A percentile compares a stretch with the other conserved stretches of the same genome.
Evolutionary conservation across 495 filamentous ascomycete species (phyloP).

Genomic region (Lineolata rhizophorae): DNA sequence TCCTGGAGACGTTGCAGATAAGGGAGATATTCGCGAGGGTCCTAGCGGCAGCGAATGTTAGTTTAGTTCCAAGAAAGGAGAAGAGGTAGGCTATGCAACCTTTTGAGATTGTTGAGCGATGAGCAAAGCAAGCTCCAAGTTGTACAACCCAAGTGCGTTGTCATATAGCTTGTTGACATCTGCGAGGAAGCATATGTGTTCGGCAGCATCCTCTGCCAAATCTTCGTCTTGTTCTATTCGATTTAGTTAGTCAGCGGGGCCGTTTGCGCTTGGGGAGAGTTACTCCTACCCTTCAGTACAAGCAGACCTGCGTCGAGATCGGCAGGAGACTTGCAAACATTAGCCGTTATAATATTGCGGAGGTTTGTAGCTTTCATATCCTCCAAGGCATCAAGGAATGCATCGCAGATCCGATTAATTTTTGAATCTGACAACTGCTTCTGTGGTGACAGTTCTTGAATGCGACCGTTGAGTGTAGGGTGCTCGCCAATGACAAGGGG

Average conservation of each 20-base stretch:
- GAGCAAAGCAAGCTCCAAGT: conserved; percentile 70
- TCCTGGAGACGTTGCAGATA: conserved; percentile 74
- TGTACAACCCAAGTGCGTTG: conserved; percentile 70
- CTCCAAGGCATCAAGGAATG: conserved; percentile 46
- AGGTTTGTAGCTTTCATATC: conserved; percentile 43
- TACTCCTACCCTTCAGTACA: conserved; percentile 50
- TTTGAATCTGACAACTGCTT: conserved; percentile 22
- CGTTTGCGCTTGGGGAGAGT: conserved; percentile 2
- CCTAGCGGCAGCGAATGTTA: too few species aligned
- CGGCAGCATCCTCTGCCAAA: conserved; percentile 62
- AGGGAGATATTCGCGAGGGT: conserved; percentile 87
- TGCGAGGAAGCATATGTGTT: conserved; percentile 90
- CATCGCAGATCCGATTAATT: conserved; percentile 76
- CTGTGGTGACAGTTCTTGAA: conserved; percentile 15
- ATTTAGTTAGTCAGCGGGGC: not conserved
- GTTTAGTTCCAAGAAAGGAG: conserved; percentile 7
- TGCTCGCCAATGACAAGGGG: too few species aligned
- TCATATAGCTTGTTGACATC: conserved; percentile 90
- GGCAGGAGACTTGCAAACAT: conserved; percentile 81
- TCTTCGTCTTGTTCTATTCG: conserved; percentile 31
- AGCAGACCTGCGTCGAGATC: conserved; percentile 67
- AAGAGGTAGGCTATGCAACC: too few species aligned
- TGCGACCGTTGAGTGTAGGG: conserved; percentile 9
- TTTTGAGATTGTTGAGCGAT: conserved; percentile 92
- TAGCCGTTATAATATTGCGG: conserved; percentile 83